phyloP scores from a whole-genome alignment of 192 early-diverging fungal species.

The Coemansia sp. region DNA sequence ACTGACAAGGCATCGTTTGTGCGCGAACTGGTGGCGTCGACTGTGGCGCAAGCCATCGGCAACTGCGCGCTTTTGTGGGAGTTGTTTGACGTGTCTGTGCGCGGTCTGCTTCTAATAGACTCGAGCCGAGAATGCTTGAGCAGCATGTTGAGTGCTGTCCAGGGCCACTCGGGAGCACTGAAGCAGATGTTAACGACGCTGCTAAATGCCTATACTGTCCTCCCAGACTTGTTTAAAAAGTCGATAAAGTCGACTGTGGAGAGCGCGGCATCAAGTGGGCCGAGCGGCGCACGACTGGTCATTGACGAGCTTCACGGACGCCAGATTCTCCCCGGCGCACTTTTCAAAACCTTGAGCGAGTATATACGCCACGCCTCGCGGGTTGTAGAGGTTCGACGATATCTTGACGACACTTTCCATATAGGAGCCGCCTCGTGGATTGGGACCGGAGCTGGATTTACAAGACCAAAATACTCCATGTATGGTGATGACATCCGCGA shows the following conservation, averaged over 20 bases:
- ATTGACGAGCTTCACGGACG: conserved; percentile 16
- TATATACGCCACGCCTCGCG: neutral
- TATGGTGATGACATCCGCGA: conserved; percentile 24
- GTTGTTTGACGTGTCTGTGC: conserved; percentile 24
- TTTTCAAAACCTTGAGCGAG: conserved; percentile 26
- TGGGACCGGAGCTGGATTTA: conserved; percentile 2
- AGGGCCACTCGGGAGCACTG: neutral
- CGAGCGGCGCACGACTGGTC: conserved; percentile 7
- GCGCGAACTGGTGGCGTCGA: conserved; percentile 19
- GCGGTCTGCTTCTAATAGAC: conserved; percentile 35
- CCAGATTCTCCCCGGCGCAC: conserved; percentile 30
- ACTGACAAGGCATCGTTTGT: conserved; percentile 2
- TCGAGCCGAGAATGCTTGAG: conserved; percentile 13
- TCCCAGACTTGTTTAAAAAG: conserved; percentile 41
- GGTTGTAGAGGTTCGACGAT: conserved; percentile 11
- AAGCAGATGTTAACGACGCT: conserved; percentile 8
- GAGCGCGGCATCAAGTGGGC: neutral
- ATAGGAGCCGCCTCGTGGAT: conserved; percentile 33
- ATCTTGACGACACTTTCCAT: conserved; percentile 20
- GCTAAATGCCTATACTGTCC: conserved; percentile 13
- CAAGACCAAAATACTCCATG: conserved; percentile 26
- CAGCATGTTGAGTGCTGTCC: conserved; percentile 1
- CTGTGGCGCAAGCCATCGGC: conserved; percentile 13
- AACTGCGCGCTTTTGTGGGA: conserved; percentile 41
- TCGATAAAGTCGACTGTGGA: conserved; percentile 27